A percentile compares a stretch with the other conserved stretches of the same genome.
Conservation (phyloP, 495 filamentous ascomycete species). For the Neurospora sp. region DNA sequence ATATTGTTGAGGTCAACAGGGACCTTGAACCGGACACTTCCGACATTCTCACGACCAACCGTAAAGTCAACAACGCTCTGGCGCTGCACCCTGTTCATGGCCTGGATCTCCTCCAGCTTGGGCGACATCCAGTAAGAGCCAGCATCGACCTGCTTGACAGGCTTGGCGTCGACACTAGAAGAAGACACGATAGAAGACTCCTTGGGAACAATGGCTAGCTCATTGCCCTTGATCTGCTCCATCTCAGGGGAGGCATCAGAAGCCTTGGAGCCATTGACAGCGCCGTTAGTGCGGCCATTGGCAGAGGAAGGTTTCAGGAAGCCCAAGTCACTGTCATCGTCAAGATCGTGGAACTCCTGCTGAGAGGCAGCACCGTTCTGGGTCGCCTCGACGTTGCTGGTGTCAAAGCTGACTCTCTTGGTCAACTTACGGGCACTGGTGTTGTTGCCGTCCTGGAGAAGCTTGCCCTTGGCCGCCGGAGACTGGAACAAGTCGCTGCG, state of each 20-base stretch:
- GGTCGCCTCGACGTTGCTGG: constrained; percentile 35
- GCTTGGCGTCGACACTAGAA: constrained; percentile 10
- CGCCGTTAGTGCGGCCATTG: constrained; percentile 25
- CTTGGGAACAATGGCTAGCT: constrained; percentile 72
- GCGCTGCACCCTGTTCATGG: constrained; percentile 63
- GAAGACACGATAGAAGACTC: constrained; percentile 38
- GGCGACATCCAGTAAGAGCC: constrained; percentile 85
- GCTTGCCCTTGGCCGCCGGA: constrained; percentile 34
- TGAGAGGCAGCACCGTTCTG: constrained; percentile 16
- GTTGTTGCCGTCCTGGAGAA: constrained; percentile 26
- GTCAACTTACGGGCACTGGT: constrained; percentile 50
- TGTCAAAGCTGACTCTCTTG: constrained; percentile 88
- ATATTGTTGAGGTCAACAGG: constrained; percentile 70
- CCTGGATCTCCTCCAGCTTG: constrained; percentile 54
- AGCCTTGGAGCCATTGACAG: constrained; percentile 35
- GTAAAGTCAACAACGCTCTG: constrained; percentile 60
- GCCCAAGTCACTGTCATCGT: constrained; percentile 50
- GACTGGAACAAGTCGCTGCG: constrained; percentile 66
- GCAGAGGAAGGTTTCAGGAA: constrained; percentile 47
- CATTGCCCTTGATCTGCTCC: constrained; percentile 63
- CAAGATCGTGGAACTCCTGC: constrained; percentile 36
- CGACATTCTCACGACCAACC: constrained; percentile 72
- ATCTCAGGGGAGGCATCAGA: constrained; percentile 50
- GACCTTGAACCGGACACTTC: constrained; percentile 67
- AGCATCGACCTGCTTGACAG: constrained; percentile 43